These are phyloP conservation scores for Salix brachista DNA, from an alignment of 345 rosid species.

Conservation along the genomic window DNA sequence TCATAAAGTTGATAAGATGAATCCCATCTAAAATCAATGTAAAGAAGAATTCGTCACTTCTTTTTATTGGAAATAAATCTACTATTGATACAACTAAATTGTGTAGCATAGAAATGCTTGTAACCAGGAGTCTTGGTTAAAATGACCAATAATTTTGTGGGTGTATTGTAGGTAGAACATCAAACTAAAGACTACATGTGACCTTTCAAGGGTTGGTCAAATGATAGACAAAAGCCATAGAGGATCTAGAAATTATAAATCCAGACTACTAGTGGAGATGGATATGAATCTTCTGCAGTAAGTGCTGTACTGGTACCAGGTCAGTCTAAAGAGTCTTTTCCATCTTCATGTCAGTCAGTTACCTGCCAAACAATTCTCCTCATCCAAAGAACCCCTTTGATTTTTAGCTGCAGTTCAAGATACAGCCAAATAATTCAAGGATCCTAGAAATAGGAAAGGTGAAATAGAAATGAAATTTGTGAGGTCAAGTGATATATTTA, in stretches of 20 bases:
- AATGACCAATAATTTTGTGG: not conserved
- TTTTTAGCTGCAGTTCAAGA: slow-evolving; percentile 43
- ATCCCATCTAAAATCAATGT: not conserved
- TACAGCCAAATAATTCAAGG: not conserved
- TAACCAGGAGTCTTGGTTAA: not conserved
- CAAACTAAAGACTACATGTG: not conserved
- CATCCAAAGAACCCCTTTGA: slow-evolving; percentile 19
- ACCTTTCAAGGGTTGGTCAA: not conserved
- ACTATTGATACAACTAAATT: not conserved
- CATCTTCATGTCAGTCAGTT: slow-evolving; percentile 21
- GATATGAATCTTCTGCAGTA: slow-evolving; percentile 13
- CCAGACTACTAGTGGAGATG: not conserved
- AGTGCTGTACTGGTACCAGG: slow-evolving; percentile 23
- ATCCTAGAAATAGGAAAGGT: not conserved
- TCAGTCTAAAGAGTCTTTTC: slow-evolving; percentile 21
- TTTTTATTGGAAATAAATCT: not conserved
- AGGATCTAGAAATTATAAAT: not conserved
- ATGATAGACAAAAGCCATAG: not conserved
- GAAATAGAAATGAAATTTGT: not conserved
- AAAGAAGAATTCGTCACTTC: too few relatives aligned
- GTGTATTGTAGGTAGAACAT: not conserved
- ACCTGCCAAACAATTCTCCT: slow-evolving; percentile 24
- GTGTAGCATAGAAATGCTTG: not conserved
- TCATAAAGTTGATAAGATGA: not conserved
- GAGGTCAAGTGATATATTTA: slow-evolving; percentile 20